Conservation (phyloP, 225 moss, liverwort and hornwort species). For the Polytrichum commune region DNA sequence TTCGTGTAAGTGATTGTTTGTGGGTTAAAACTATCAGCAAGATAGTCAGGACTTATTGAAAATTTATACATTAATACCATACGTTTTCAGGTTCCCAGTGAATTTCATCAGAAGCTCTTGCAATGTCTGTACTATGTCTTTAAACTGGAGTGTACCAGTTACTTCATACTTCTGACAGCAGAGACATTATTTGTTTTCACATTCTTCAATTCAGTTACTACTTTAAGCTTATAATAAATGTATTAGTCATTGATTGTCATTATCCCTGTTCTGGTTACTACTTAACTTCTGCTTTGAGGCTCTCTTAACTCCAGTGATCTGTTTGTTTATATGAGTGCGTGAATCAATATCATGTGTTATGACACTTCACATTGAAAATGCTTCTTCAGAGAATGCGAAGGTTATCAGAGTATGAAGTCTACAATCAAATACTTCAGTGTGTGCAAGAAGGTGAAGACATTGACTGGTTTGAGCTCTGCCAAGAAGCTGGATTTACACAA, state of each 20-base stretch:
- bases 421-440: slow-evolving; percentile 50
- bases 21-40: background rate
- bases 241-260: too few species aligned
- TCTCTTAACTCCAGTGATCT: background rate
- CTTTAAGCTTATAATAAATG: too few species aligned
- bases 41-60: background rate
- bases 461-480: slow-evolving; percentile 50
- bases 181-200: too few species aligned
- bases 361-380: background rate
- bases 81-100: too few species aligned
- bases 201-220: too few species aligned
- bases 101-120: too few species aligned
- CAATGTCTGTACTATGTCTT: too few species aligned
- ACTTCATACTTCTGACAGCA: too few species aligned
- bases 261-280: background rate
- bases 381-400: slow-evolving; percentile 31
- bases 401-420: slow-evolving; percentile 40
- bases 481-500: slow-evolving; percentile 46
- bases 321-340: background rate
- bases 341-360: too few species aligned
- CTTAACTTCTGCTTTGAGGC: background rate
- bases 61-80: background rate
- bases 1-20: slow-evolving; percentile 30
- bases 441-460: slow-evolving; percentile 52
- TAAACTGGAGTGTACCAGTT: too few species aligned